Percentiles rank a stretch among this genome's conserved stretches.
Evolutionary conservation across 768 basidiomycete species (phyloP).

Genomic region (Psilocybe sp.): DNA sequence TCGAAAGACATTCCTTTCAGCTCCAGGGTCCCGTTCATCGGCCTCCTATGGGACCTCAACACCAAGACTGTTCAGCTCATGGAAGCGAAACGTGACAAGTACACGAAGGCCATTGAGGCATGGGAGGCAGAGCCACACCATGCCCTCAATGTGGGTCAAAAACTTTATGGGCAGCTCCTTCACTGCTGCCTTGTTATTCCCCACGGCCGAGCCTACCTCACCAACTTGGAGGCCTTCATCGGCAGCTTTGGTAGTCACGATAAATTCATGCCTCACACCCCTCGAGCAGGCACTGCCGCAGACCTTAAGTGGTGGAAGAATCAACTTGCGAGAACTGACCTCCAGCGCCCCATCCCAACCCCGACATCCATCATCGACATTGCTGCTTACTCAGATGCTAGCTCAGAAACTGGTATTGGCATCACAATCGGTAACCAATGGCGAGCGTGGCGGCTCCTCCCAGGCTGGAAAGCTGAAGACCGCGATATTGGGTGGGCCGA

Average conservation of each 20-base stretch:
- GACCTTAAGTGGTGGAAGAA: constrained; percentile 36
- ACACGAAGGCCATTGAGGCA: constrained; percentile 19
- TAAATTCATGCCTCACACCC: constrained; percentile 25
- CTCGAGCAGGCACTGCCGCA: neutral
- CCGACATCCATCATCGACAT: constrained; percentile 21
- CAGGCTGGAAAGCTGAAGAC: constrained; percentile 10
- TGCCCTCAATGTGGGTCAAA: constrained; percentile 28
- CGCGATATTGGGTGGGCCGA: constrained; percentile 48
- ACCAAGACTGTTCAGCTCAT: constrained; percentile 12
- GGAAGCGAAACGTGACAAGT: constrained; percentile 17
- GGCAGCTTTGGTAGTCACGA: constrained; percentile 16
- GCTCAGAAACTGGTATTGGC: constrained; percentile 29
- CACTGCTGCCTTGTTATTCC: constrained; percentile 29
- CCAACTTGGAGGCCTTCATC: constrained; percentile 34
- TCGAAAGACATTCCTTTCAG: constrained; percentile 16
- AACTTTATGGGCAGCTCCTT: constrained; percentile 36
- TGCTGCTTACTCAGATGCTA: constrained; percentile 40
- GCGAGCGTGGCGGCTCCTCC: constrained; percentile 27
- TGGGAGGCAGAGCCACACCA: constrained; percentile 24
- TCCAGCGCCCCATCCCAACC: constrained; percentile 24
- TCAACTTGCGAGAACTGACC: constrained; percentile 7
- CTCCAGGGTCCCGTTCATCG: constrained; percentile 14
- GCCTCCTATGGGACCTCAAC: constrained; percentile 23
- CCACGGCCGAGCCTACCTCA: constrained; percentile 37
- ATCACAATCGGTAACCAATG: constrained; percentile 27